A percentile compares a stretch with the other conserved stretches of the same genome.
Evolutionary conservation across 2,329 filamentous ascomycete genomes (phyloP).

Genomic region (Pestalotiopsis sp.): DNA sequence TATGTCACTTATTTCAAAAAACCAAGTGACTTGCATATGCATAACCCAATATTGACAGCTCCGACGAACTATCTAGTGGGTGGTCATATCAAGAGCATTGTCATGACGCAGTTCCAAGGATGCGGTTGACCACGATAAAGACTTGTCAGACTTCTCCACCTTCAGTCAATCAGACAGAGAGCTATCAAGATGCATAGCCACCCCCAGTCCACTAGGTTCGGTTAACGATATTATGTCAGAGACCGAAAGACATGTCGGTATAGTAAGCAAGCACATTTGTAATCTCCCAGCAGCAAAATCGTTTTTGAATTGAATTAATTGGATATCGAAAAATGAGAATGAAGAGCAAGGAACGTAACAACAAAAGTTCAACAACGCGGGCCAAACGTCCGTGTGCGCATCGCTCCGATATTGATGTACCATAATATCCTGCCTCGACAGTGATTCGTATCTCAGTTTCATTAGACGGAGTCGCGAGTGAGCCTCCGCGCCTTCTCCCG

Average conservation of each 20-base stretch:
- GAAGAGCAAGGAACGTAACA: not conserved
- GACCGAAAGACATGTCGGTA: not conserved
- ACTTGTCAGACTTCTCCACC: no score
- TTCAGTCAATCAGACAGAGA: no score
- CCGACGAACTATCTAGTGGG: no score
- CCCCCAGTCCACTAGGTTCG: no score
- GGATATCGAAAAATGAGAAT: not conserved
- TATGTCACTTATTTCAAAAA: no score
- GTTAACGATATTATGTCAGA: not conserved
- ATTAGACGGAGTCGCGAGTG: slow-evolving; percentile 4
- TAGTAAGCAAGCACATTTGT: not conserved
- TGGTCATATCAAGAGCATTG: no score
- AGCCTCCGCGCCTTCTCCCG: not conserved
- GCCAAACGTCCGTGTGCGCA: not conserved
- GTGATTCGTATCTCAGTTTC: not conserved
- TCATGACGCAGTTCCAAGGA: no score
- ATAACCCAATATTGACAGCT: no score
- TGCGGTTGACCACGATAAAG: no score
- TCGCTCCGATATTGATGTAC: not conserved
- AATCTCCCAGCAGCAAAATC: not conserved
- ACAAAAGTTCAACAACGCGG: not conserved
- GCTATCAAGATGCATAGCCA: no score
- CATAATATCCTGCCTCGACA: not conserved
- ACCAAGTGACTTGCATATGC: no score
- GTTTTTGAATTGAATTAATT: not conserved